Conservation (phyloP, 106 monocot genomes). For the Narthecium ossifragum region DNA sequence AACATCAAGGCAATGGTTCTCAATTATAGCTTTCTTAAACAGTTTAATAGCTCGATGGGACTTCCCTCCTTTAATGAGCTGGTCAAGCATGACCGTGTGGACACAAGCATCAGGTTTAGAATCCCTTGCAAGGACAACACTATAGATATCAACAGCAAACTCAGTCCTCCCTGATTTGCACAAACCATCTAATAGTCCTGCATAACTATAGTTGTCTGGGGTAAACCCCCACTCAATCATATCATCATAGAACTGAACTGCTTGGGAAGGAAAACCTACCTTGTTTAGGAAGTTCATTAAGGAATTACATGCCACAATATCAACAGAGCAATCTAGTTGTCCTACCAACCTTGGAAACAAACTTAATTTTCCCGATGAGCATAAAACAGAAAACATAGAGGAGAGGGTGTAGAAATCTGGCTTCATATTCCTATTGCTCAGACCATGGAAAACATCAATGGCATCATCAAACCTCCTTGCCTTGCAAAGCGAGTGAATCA, state of each 20-base stretch:
- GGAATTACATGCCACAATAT: constrained; percentile 52
- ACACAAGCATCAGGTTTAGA: constrained; percentile 38
- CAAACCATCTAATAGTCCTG: constrained; percentile 30
- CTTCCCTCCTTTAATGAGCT: constrained; percentile 36
- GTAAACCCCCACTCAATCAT: constrained; percentile 30
- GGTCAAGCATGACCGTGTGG: constrained; percentile 46
- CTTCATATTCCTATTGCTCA: constrained; percentile 22
- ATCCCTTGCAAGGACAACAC: constrained; percentile 22
- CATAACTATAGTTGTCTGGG: constrained; percentile 62
- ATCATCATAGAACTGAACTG: constrained; percentile 33
- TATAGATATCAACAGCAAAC: constrained; percentile 40
- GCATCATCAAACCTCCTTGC: constrained; percentile 38
- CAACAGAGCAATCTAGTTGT: constrained; percentile 20
- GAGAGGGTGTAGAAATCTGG: constrained; percentile 60
- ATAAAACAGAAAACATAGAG: constrained; percentile 29
- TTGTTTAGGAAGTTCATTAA: constrained; percentile 43
- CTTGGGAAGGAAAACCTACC: constrained; percentile 44
- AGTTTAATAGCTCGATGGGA: constrained; percentile 32
- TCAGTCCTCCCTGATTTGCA: constrained; percentile 38
- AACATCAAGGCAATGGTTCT: constrained; percentile 36
- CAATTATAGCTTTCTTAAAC: constrained; percentile 31
- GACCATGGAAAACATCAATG: constrained; percentile 21
- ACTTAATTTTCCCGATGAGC: constrained; percentile 25
- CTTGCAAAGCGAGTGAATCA: constrained; percentile 49
- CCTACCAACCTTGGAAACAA: constrained; percentile 35